phyloP scores from a whole-genome alignment of 148 eudicot genomes.

The Silene uniflora region DNA sequence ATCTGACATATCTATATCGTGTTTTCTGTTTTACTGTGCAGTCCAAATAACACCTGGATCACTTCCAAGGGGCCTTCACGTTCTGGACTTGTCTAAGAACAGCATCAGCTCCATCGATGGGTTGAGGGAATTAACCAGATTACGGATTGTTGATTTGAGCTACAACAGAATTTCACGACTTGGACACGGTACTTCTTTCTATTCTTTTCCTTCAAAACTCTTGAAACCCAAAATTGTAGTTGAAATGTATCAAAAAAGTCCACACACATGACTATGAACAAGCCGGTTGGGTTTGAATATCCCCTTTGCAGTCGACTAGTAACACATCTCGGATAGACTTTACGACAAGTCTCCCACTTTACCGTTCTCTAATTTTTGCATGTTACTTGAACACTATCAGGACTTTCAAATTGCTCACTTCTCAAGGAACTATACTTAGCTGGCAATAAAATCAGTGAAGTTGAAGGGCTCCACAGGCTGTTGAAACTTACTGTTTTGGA shows the following conservation, averaged over 20 bases:
- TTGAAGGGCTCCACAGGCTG: slow-evolving; percentile 86
- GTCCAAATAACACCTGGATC: slow-evolving; percentile 71
- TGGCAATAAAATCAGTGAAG: slow-evolving; percentile 84
- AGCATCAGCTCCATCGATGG: slow-evolving; percentile 78
- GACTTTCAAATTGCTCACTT: slow-evolving; percentile 68
- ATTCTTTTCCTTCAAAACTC: background rate
- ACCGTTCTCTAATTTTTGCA: background rate
- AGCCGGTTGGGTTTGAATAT: background rate
- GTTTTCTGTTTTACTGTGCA: slow-evolving; percentile 29
- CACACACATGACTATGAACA: too few relatives aligned
- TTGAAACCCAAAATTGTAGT: background rate
- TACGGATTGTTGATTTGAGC: slow-evolving; percentile 80
- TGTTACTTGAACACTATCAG: slow-evolving; percentile 32
- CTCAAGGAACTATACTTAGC: slow-evolving; percentile 82
- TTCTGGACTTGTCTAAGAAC: slow-evolving; percentile 79
- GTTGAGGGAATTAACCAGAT: slow-evolving; percentile 64
- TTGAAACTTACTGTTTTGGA: background rate
- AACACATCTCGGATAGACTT: too few relatives aligned
- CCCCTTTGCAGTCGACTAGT: too few relatives aligned
- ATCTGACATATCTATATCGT: slow-evolving; percentile 16
- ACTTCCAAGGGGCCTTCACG: slow-evolving; percentile 87
- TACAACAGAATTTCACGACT: slow-evolving; percentile 77
- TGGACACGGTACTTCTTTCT: slow-evolving; percentile 66
- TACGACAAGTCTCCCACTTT: too few relatives aligned
- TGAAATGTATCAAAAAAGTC: too few relatives aligned